phyloP scores from a whole-genome alignment of 2,329 filamentous ascomycete species.

The Aureobasidium sp. region DNA sequence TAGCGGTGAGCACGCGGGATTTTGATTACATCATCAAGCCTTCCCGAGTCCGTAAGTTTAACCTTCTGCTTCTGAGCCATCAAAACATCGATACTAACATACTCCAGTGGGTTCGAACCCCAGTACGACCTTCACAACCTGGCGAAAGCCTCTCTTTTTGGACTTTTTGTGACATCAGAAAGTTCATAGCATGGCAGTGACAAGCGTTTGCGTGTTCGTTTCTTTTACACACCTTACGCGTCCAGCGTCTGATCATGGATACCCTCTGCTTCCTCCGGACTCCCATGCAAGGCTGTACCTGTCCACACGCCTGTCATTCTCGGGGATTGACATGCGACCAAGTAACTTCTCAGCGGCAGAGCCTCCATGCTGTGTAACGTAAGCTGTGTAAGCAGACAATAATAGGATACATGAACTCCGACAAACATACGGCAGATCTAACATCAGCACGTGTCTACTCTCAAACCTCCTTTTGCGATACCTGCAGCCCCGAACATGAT shows the following conservation, averaged over 20 bases:
- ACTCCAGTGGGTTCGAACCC: constrained; percentile 2
- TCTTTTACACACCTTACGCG: background rate
- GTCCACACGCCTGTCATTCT: background rate
- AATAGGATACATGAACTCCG: background rate
- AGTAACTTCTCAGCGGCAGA: too few relatives aligned
- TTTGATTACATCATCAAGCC: constrained; percentile 1
- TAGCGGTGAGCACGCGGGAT: constrained; percentile 15
- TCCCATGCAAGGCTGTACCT: background rate
- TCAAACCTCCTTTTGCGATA: background rate
- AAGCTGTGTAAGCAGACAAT: constrained; percentile 5
- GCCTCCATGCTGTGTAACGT: background rate
- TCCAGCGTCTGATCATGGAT: background rate
- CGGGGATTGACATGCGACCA: background rate
- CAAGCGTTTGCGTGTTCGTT: background rate
- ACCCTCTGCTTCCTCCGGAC: background rate
- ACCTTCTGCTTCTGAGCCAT: background rate
- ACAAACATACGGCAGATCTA: background rate
- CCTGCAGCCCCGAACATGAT: background rate
- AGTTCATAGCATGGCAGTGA: too few relatives aligned
- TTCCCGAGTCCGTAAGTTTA: constrained; percentile 8
- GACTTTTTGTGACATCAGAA: background rate
- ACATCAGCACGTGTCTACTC: background rate
- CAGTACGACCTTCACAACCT: background rate
- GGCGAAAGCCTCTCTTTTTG: background rate
- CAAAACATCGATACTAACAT: background rate